Conservation (phyloP, 2,329 filamentous ascomycete genomes). For the Leptographium flavum region DNA sequence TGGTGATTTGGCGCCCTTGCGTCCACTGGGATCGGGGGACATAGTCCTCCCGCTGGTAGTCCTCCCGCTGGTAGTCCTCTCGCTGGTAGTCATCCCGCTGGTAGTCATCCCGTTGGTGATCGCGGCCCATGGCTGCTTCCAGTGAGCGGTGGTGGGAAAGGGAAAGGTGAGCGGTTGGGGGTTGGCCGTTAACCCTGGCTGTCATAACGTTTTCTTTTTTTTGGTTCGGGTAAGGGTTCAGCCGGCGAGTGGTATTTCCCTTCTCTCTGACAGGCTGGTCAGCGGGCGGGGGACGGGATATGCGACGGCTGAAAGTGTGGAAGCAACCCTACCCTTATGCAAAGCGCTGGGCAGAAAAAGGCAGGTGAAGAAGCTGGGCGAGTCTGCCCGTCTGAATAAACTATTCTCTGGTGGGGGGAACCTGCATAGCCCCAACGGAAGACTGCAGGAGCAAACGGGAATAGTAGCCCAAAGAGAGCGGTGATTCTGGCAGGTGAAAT, state of each 20-base stretch:
- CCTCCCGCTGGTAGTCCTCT: too few species aligned
- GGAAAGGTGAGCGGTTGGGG: not conserved
- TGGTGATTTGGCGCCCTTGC: constrained; percentile 8
- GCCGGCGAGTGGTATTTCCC: too few species aligned
- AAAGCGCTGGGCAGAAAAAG: too few species aligned
- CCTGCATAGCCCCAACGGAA: not conserved
- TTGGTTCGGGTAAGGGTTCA: too few species aligned
- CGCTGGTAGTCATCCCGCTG: too few species aligned
- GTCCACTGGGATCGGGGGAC: constrained; percentile 13
- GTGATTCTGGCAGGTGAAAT: too few species aligned
- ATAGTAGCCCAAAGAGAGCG: not conserved
- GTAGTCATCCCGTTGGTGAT: constrained; percentile 7
- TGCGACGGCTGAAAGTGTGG: not conserved
- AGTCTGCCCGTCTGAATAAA: not conserved
- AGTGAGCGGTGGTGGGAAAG: not conserved
- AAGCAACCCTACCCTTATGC: not conserved
- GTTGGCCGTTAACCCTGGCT: too few species aligned
- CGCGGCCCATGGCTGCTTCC: constrained; percentile 10
- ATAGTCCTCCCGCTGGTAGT: too few species aligned
- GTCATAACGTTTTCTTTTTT: too few species aligned
- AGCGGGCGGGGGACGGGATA: not conserved
- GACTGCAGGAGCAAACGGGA: not conserved
- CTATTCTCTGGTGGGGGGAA: not conserved
- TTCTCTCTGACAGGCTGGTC: not conserved
- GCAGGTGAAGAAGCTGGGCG: not conserved